Evolutionary conservation across 345 rosid species (phyloP).

Genomic region (Cardamine occulta): DNA sequence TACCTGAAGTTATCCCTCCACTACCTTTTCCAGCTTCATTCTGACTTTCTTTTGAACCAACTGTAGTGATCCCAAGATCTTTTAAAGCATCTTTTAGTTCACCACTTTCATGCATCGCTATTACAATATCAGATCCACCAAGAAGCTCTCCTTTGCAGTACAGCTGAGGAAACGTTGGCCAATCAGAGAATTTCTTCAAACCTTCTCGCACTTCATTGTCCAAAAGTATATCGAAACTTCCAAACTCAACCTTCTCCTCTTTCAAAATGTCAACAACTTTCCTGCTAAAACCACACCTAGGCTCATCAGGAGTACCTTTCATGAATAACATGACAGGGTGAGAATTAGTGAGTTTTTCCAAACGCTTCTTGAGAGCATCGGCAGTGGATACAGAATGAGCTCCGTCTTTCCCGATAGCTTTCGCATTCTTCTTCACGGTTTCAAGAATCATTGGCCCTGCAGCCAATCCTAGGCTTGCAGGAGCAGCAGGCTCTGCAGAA

Average conservation of each 20-base stretch:
- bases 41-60: slow-evolving; percentile 35
- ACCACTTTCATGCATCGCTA: slow-evolving; percentile 91
- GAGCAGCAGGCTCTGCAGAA: slow-evolving; percentile 84
- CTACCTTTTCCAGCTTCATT: slow-evolving; percentile 50
- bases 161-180: slow-evolving; percentile 99
- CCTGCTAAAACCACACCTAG: slow-evolving; percentile 88
- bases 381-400: slow-evolving; percentile 45
- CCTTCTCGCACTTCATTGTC: slow-evolving; percentile 88
- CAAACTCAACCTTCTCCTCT: slow-evolving; percentile 76
- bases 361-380: slow-evolving; percentile 50
- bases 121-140: slow-evolving; percentile 88
- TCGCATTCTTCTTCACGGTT: slow-evolving; percentile 69
- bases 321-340: slow-evolving; percentile 87
- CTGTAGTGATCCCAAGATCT: slow-evolving; percentile 61
- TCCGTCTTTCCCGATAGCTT: slow-evolving; percentile 52
- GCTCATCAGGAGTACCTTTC: slow-evolving; percentile 90
- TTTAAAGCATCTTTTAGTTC: slow-evolving; percentile 76
- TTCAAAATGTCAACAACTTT: slow-evolving; percentile 76
- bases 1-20: slow-evolving; percentile 54
- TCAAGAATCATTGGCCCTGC: slow-evolving; percentile 84
- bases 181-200: slow-evolving; percentile 88
- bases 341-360: slow-evolving; percentile 72
- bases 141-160: slow-evolving; percentile 94
- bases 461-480: slow-evolving; percentile 97
- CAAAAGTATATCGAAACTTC: slow-evolving; percentile 77